These are phyloP conservation scores for Graphium sp. DNA, from an alignment of 2,329 filamentous ascomycete genomes.

Conservation along the genomic window DNA sequence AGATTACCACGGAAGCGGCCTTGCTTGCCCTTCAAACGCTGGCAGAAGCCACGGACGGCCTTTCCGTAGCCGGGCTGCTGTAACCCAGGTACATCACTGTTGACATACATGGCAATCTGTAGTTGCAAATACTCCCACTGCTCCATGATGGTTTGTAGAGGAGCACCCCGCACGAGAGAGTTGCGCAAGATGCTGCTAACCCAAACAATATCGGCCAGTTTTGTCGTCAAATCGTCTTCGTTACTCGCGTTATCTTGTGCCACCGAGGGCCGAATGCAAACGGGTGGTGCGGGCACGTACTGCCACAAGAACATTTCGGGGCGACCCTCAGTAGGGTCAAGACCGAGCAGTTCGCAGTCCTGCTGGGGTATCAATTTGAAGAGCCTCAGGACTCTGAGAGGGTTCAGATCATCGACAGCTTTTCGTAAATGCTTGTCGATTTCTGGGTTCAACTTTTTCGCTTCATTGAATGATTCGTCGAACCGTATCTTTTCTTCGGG, in stretches of 20 bases:
- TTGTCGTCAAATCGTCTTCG: conserved; percentile 92
- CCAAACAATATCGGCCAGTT: conserved; percentile 90
- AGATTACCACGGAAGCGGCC: conserved; percentile 93
- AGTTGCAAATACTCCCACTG: conserved; percentile 96
- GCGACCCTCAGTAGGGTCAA: conserved; percentile 71
- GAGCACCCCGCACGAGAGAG: conserved; percentile 66
- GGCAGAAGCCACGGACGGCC: conserved; percentile 82
- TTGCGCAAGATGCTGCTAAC: conserved; percentile 78
- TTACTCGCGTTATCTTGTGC: conserved; percentile 85
- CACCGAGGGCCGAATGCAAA: conserved; percentile 87
- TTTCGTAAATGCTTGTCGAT: conserved; percentile 83
- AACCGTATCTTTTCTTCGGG: conserved; percentile 73
- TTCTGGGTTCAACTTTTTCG: conserved; percentile 62
- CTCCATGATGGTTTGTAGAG: conserved; percentile 84
- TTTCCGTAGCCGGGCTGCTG: conserved; percentile 78
- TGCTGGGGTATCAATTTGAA: conserved; percentile 74
- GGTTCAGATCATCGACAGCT: conserved; percentile 87
- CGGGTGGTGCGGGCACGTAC: conserved; percentile 81
- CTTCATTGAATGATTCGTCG: conserved; percentile 69
- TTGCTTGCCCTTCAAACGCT: conserved; percentile 91
- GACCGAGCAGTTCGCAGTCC: conserved; percentile 81
- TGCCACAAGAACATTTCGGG: conserved; percentile 99
- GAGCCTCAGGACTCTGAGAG: conserved; percentile 72
- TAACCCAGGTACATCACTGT: conserved; percentile 88
- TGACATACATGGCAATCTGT: conserved; percentile 95